Evolutionary conservation across 768 basidiomycete genomes (phyloP), one percentile per base, ranked within the genome.

Genomic region (Suillus plorans): DNA sequence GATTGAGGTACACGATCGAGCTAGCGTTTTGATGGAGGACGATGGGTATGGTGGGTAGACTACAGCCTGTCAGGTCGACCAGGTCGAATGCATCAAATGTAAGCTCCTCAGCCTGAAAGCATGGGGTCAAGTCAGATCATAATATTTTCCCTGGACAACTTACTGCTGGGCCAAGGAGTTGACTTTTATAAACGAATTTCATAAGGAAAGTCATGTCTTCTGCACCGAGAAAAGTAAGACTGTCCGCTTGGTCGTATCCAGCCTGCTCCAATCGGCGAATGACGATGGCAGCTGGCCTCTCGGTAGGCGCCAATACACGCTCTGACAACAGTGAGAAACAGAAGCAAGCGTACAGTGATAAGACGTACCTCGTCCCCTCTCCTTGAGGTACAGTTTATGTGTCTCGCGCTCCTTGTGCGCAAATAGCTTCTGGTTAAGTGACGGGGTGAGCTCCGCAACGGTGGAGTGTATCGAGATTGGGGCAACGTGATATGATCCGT

Each of bases 151-250:
- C 55, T 61, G 47, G 25, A 60, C 49, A 4, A 82, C 87, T 62
- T 73, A 90, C 89, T 66, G 85, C 76, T 57, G 86, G 81, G 14
- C 85, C 87, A 20, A 93, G 80, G 18, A 86, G 79, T 66, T 88
- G 87, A 69, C 85, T 89, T 74, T 95, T 94, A 78, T 92, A 98
- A 22, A 96, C 87, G 70, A 98, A 97, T 70, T 90, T 91, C 74
- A 94, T 84, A 31, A 99, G 81, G 72, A 96, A 96, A 6, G 87
- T 85, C 66, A 97, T 79, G 61, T 92, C 91, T 39, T 93, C 91
- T 5, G 85, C 85, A 0, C 89, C 89, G 8, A 97, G 80, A 50
- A 89, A 82, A 64, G 94, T 90, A 8, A 91, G 76, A 47, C 89
- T 88, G 73, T 99, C 97, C 20, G 86, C 83, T 25, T 87, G 84